Evolutionary conservation across 2,329 filamentous ascomycete species (phyloP).

Genomic region (Epichloe gansuensis): DNA sequence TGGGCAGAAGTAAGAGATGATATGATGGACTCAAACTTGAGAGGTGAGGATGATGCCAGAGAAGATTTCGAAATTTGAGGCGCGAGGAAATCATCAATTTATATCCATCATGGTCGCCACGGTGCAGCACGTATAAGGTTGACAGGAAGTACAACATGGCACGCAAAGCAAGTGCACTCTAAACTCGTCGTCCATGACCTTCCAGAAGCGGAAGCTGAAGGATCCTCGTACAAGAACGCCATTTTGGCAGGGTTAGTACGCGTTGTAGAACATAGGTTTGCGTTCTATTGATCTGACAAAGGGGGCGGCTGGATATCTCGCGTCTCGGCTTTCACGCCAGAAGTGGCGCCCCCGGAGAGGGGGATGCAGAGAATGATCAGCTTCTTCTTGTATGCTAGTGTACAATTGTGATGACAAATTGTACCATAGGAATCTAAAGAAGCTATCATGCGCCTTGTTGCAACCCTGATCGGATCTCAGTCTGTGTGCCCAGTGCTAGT

Average conservation of each 20-base stretch:
- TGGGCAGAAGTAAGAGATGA: neutral
- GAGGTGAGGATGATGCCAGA: neutral
- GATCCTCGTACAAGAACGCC: neutral
- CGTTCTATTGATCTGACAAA: neutral
- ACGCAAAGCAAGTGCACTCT: neutral
- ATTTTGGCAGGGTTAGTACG: neutral
- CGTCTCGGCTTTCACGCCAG: neutral
- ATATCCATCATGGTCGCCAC: constrained; percentile 2
- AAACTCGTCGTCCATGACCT: constrained; percentile 5
- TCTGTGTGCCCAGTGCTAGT: neutral
- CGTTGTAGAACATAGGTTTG: neutral
- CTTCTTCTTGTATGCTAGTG: constrained; percentile 1
- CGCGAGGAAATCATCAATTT: constrained; percentile 2
- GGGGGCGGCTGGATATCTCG: neutral
- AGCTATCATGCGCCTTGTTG: neutral
- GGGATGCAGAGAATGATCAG: neutral
- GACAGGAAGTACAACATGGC: neutral
- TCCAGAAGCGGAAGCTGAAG: constrained; percentile 9
- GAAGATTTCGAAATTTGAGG: neutral
- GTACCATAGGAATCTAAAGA: no score
- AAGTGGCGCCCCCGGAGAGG: neutral
- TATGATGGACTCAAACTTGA: neutral
- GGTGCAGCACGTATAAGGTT: neutral
- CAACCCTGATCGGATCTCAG: neutral
- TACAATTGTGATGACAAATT: neutral